These are phyloP conservation scores for Pseudonitzschia pungens DNA, from an alignment of 108 stramenopile species.

Conservation along the genomic window DNA sequence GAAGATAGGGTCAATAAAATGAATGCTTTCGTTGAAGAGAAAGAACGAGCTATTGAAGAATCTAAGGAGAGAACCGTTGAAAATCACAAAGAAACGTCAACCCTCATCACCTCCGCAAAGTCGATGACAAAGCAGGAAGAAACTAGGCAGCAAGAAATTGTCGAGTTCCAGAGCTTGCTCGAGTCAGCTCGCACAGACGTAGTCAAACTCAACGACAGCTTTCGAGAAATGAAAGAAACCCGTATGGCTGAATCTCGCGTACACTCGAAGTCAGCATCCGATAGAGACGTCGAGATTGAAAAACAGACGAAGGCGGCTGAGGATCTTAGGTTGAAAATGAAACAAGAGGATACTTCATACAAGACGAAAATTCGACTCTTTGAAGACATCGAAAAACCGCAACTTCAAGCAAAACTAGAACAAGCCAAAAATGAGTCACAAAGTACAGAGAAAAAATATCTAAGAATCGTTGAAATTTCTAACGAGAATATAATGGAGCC, in stretches of 20 bases:
- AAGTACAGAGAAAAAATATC: not conserved
- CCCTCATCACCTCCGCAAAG: not conserved
- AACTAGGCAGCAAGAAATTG: not conserved
- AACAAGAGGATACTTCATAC: not conserved
- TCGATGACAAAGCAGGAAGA: not conserved
- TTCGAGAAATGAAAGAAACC: slow-evolving; percentile 8
- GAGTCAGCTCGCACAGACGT: slow-evolving; percentile 5
- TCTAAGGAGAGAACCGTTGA: not conserved
- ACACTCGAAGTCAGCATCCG: not conserved
- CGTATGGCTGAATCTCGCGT: not conserved
- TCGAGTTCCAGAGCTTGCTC: not conserved
- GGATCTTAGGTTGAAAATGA: slow-evolving; percentile 9
- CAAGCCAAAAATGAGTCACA: not conserved
- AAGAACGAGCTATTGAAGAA: not conserved
- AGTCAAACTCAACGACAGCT: not conserved
- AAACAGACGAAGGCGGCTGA: not conserved
- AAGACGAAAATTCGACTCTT: slow-evolving; percentile 13
- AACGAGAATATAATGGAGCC: not conserved
- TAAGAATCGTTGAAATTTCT: not conserved
- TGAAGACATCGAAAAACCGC: slow-evolving; percentile 1
- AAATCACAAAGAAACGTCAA: slow-evolving; percentile 2
- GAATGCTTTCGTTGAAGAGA: not conserved
- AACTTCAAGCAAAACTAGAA: not conserved
- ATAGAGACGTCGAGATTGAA: not conserved
- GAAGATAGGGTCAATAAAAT: not conserved